phyloP scores from a whole-genome alignment of 1,139 yeast species.

The Suhomyces taliae region DNA sequence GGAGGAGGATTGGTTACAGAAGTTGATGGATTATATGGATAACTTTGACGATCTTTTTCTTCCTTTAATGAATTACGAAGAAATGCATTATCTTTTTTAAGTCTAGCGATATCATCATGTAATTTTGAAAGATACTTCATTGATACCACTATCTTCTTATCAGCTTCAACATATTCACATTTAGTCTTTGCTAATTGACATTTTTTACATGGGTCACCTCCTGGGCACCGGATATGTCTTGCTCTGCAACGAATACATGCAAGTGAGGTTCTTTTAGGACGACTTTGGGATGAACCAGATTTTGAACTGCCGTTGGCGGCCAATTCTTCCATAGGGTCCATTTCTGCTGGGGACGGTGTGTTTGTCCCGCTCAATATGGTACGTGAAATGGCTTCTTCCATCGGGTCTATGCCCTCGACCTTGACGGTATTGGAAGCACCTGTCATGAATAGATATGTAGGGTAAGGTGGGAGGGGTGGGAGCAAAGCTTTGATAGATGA shows the following conservation, averaged over 20 bases:
- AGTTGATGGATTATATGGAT: not conserved
- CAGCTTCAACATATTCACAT: slow-evolving; percentile 79
- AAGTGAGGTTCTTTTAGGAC: slow-evolving; percentile 33
- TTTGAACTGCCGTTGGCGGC: not conserved
- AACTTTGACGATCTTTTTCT: slow-evolving; percentile 15
- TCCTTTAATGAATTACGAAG: slow-evolving; percentile 48
- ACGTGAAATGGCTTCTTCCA: slow-evolving; percentile 3
- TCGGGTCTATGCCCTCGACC: not conserved
- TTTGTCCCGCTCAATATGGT: not conserved
- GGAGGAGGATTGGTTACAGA: not conserved
- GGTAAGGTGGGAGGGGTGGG: too few relatives aligned
- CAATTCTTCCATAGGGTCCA: not conserved
- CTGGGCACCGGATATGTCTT: slow-evolving; percentile 79
- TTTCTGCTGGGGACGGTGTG: not conserved
- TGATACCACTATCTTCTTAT: slow-evolving; percentile 74
- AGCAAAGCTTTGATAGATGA: too few relatives aligned
- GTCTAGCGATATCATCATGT: slow-evolving; percentile 62
- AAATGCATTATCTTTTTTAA: slow-evolving; percentile 54
- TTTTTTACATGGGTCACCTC: slow-evolving; percentile 73
- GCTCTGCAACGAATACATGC: slow-evolving; percentile 72
- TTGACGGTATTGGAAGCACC: not conserved
- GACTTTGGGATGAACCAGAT: not conserved
- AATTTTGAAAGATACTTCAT: slow-evolving; percentile 68
- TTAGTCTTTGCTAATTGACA: slow-evolving; percentile 58
- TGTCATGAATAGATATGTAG: too few relatives aligned